Base-by-base conservation (phyloP, 768 basidiomycete species). In the Hericium coralloides region DNA sequence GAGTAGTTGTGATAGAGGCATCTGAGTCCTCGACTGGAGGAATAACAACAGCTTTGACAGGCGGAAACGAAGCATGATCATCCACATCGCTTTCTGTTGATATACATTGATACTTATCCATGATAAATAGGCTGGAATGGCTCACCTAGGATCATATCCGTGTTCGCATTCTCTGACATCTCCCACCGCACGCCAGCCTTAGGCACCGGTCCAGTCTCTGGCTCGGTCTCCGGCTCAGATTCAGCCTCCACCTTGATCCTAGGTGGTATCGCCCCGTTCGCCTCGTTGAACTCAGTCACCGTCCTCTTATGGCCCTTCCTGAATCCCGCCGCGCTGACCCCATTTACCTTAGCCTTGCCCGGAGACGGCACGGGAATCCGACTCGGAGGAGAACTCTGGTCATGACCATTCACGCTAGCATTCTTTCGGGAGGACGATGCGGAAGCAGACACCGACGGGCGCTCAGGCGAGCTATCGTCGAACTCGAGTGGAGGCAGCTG, bases 291-390 rank as follows among this genome's bases (percentile, higher is more conserved):
- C 55, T 74, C 70, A 17, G 65, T 68, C 8, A 58, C 31, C 18
- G 63, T 64, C 10, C 68, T 63, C 53, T 65, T 65, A 56, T 71
- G 63, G 20, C 68, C 64, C 25, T 49, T 68, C 48, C 60, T 41
- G 60, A 63, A 49, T 63, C 60, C 55, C 55, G 8, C 50, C 8
- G 31, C 31, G 31, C 31, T 59, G 60, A 64, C 67, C 31, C 60
- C 62, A 58, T 52, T 64, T 49, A 59, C 64, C 5, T 50, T 25
- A 6, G 55, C 59, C 62, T 75, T 76, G 52, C 67, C 62, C 18
- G 73, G 70, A 17, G 78, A 70, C 22, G 70, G 70, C 4, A 78
- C 70, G 14, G 80, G 79, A 54, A 82, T 79, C 31, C 73, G 70
- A 54, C 78, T 79, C 8, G 68, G 59, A 31, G 31, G 31, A 31